Evolutionary conservation across 2,329 filamentous ascomycete species (phyloP).

Genomic region (Hymenoscyphus fraxineus): DNA sequence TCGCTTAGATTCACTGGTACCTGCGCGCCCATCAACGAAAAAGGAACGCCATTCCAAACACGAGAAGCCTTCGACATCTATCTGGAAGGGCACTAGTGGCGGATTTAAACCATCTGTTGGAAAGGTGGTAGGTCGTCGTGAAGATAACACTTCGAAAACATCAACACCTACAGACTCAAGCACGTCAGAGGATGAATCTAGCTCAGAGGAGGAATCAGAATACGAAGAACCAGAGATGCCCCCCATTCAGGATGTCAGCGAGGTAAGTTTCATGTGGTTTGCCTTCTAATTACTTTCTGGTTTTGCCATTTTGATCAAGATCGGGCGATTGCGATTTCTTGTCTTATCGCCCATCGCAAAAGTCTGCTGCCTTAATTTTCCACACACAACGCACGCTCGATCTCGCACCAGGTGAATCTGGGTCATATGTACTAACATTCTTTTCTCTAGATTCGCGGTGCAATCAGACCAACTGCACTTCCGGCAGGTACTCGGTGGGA

Average conservation of each 20-base stretch:
- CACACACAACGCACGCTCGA: neutral
- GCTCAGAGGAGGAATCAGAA: constrained; percentile 34
- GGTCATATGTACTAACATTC: neutral
- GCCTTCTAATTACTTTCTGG: neutral
- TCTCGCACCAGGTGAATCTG: too few species aligned
- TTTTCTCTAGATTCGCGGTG: constrained; percentile 28
- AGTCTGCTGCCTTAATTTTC: neutral
- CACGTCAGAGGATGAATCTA: constrained; percentile 33
- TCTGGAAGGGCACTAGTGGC: constrained; percentile 31
- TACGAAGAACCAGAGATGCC: constrained; percentile 34
- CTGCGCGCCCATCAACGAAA: constrained; percentile 24
- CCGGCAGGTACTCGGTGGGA: constrained; percentile 50
- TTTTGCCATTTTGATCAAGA: neutral
- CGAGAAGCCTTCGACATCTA: constrained; percentile 22
- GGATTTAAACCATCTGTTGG: constrained; percentile 19
- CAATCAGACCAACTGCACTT: constrained; percentile 38
- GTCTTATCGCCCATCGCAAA: neutral
- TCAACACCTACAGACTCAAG: constrained; percentile 31
- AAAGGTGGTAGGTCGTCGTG: constrained; percentile 22
- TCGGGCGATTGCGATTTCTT: neutral
- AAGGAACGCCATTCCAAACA: constrained; percentile 27
- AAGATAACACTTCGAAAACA: constrained; percentile 17
- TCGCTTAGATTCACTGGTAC: constrained; percentile 23
- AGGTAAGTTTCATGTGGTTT: constrained; percentile 24
- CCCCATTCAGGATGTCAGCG: constrained; percentile 27